Evolutionary conservation across 345 rosid species (phyloP).

Genomic region (Bretschneidera sinensis): DNA sequence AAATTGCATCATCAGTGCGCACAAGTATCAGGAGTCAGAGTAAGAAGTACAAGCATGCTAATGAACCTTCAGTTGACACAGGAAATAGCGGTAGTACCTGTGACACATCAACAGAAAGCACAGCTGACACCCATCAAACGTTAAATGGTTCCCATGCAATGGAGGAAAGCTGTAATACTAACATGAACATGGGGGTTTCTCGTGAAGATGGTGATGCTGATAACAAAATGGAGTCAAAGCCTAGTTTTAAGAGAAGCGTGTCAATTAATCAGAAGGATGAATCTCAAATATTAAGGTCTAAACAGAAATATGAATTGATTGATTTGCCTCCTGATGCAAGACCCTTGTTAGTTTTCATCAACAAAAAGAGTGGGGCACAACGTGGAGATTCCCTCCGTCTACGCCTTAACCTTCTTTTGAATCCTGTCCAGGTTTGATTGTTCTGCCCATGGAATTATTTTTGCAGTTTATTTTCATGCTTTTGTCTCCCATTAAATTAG

Average conservation of each 20-base stretch:
- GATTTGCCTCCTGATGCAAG: conserved; percentile 79
- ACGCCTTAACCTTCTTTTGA: conserved; percentile 75
- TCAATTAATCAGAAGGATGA: conserved; percentile 76
- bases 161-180: conserved; percentile 48
- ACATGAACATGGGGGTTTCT: conserved; percentile 28
- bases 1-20: conserved; percentile 87
- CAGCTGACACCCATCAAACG: conserved; percentile 41
- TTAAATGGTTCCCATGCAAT: conserved; percentile 38
- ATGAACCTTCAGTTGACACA: conserved; percentile 53
- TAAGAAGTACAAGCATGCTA: conserved; percentile 70
- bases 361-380: conserved; percentile 91
- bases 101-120: conserved; percentile 56
- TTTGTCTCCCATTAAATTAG: no score
- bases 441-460: no score
- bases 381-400: conserved; percentile 66
- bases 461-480: no score
- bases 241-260: conserved; percentile 56
- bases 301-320: conserved; percentile 69
- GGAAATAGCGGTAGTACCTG: conserved; percentile 46
- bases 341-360: conserved; percentile 81
- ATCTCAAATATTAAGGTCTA: conserved; percentile 52
- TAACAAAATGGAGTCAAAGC: conserved; percentile 44
- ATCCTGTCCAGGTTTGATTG: conserved; percentile 72
- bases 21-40: conserved; percentile 87
- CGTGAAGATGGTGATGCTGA: conserved; percentile 39